Base-by-base conservation (phyloP, 2,329 filamentous ascomycete genomes). In the Whalleya microplaca region DNA sequence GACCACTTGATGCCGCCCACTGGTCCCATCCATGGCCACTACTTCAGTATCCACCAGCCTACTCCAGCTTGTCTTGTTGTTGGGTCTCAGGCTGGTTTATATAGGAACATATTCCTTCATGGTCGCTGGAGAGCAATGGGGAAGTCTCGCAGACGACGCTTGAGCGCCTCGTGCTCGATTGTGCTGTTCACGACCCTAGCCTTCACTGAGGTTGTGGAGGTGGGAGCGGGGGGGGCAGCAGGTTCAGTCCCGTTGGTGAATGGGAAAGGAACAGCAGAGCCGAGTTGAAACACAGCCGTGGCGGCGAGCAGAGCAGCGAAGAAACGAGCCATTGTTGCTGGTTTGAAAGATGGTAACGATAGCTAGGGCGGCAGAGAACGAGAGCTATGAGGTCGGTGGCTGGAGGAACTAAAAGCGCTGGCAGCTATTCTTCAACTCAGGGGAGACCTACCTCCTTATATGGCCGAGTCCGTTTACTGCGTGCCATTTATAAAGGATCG, bases 291-390 rank as follows among this genome's bases (percentile, higher is more conserved):
- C 56, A 68, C 60, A 59, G 66, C 66, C 44, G 58, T 63, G 43
- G 54, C 61, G 51, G 68, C 67, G 63, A 70, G 53, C 29, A 69
- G 49, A 55, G 62, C 61, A 63, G 66, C 58, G 59, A 70, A 60
- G 62, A 70, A 68, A 19, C 65, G 66, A 55, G 68, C 65, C 68
- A 70, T 70, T 47, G 58, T 51, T 60, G 45, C 49, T 27, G 19
- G 52, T 58, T 43, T 45, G 27, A 37, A 48, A 40, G 47, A 16
- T 21, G 54, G 48, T 49, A 56, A 23, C 43, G 56, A 62, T 14
- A 43, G 44, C 48, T 53, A n/a, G 40, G 46, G 42, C 21, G 50
- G 54, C 51, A 20, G 45, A 55, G 41, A 27, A 42, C 50, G 49
- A 63, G 20, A 46, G 58, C 47, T 53, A 48, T 55, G 50, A 48